These are phyloP conservation scores for Rhododendron ferrugineum DNA, from an alignment of 148 eudicot genomes.

Conservation along the genomic window DNA sequence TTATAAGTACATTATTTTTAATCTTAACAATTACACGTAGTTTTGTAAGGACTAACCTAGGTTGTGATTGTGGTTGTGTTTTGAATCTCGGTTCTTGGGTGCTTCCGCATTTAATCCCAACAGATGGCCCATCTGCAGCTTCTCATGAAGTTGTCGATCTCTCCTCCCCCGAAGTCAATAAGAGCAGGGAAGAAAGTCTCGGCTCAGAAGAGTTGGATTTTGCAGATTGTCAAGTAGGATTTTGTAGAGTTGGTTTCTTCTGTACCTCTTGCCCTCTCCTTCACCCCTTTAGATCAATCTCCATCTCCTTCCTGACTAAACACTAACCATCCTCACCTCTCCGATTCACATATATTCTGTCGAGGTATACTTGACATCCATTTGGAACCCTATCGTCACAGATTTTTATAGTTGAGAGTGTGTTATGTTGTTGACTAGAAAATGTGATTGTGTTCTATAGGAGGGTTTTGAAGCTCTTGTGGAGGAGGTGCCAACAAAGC, in stretches of 20 bases:
- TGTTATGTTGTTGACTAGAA: background rate
- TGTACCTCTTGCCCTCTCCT: background rate
- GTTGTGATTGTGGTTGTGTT: too few species aligned
- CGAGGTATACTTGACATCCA: background rate
- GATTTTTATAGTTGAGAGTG: background rate
- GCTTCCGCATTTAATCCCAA: too few species aligned
- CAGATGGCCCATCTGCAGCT: too few species aligned
- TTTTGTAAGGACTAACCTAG: too few species aligned
- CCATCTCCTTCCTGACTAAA: background rate
- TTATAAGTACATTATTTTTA: too few species aligned
- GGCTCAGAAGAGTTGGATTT: too few species aligned
- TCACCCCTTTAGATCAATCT: background rate
- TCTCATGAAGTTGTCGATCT: too few species aligned
- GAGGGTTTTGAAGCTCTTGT: slow-evolving; percentile 45
- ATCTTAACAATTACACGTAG: too few species aligned
- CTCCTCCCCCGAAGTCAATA: too few species aligned
- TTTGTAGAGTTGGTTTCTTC: background rate
- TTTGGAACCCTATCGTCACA: background rate
- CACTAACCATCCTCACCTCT: background rate
- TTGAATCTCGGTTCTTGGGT: too few species aligned
- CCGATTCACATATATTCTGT: background rate
- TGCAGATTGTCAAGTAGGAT: too few species aligned
- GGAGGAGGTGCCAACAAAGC: slow-evolving; percentile 37
- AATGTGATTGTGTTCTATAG: slow-evolving; percentile 17
- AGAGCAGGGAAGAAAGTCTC: too few species aligned